Base-by-base conservation (phyloP, 805 yeast species). In the Cyberlindnera meyerae region DNA sequence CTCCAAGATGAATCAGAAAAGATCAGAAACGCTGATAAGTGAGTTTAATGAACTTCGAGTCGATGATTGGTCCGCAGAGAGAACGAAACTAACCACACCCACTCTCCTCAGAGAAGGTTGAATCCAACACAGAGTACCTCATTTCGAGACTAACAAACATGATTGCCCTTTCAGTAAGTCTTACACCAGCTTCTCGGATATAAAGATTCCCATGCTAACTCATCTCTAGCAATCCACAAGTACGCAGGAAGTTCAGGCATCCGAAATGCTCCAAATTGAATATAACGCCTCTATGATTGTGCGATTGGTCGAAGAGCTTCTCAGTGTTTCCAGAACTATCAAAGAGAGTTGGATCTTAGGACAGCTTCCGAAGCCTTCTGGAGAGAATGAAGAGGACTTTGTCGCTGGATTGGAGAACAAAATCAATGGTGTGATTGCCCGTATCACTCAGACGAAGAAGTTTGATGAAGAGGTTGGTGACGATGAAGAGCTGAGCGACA, bases 301-400 rank as follows among this genome's bases (percentile, higher is more conserved):
- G 8, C 57, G 78, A 36, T 57, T 74, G 12, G 67, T 76, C 28
- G 77, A 75, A 44, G 81, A 76, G 39, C 55, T 76, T 26, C 53
- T 76, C 11, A 51, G 66, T 2, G 62, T 75, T 2, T 71, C 79
- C 2, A 54, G 75, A 29, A 63, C 65, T 1, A 54, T 76, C 31
- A 70, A 71, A 45, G 81, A 75, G 51, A 64, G 71, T 4, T 76
- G 81, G 82, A 68, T 75, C 27, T 54, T 76, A 36, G 79, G 78
- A 3, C 73, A 75, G 17, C 58, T 74, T 36, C 71, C 71, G 27
- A 65, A 62, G 11, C 37, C 39, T 5, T 31, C 40, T 5, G 40
- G 35, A 12, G 47, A 44, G 17, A 45, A 41, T 9, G 13, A 27
- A 16, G 21, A 24, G 12, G 51, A 37, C n/a, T 26, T 32, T 7